Conservation (phyloP, 2,329 filamentous ascomycete genomes). For the Pyricularia grisea region DNA sequence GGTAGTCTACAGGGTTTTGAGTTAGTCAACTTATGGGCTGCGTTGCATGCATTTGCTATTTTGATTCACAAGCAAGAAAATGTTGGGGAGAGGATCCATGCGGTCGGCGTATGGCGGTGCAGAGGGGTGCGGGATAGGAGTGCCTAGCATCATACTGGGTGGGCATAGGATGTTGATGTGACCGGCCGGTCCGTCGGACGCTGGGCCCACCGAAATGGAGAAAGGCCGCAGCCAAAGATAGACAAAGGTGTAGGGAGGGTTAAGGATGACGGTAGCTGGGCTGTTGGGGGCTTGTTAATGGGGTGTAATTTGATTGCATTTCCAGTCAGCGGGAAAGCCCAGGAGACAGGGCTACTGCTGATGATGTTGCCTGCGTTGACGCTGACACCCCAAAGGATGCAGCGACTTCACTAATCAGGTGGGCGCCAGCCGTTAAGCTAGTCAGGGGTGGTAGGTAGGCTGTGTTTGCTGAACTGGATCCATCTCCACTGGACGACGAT, state of each 20-base stretch:
- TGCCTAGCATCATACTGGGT: neutral
- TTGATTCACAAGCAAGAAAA: neutral
- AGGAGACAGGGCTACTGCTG: neutral
- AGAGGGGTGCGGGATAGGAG: neutral
- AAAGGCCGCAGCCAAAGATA: neutral
- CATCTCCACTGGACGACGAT: neutral
- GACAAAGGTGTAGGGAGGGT: neutral
- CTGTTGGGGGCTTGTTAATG: neutral
- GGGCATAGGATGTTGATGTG: neutral
- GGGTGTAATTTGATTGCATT: neutral
- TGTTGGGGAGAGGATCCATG: neutral
- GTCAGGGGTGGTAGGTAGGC: neutral
- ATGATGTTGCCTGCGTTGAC: neutral
- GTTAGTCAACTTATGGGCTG: neutral
- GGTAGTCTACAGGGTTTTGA: slow-evolving; percentile 41
- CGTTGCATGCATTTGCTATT: neutral
- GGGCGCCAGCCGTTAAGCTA: neutral
- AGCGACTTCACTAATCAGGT: neutral
- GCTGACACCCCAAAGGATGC: neutral
- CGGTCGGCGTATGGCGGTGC: neutral
- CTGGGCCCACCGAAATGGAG: neutral
- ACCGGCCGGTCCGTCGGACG: neutral
- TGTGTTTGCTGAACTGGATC: neutral
- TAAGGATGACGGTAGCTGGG: neutral
- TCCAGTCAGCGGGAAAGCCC: neutral